Percentiles rank a stretch among this genome's conserved stretches.
These are phyloP conservation scores for Porogramme epimiltina DNA, from an alignment of 1,284 basidiomycete species.

Conservation along the genomic window DNA sequence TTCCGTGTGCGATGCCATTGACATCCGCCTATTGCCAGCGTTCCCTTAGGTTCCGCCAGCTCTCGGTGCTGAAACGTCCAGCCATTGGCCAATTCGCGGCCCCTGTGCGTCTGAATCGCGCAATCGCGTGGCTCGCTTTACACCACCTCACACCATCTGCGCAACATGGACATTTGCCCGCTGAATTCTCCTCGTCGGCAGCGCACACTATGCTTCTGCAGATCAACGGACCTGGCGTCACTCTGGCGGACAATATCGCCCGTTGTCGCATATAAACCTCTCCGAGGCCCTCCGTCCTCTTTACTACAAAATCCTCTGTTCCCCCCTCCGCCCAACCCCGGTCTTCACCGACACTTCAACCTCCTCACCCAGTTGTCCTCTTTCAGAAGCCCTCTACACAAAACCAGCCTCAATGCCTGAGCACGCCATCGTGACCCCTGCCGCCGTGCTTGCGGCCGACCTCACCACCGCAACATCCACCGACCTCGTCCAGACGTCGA, in stretches of 20 bases:
- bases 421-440: neutral
- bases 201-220: too few species aligned
- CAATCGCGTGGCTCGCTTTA: constrained; percentile 21
- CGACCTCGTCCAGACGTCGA: neutral
- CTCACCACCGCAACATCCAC: neutral
- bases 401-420: neutral
- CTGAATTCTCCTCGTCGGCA: neutral
- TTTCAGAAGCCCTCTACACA: neutral
- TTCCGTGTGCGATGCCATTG: constrained; percentile 1
- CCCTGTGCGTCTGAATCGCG: constrained; percentile 20
- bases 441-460: neutral
- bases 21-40: too few species aligned
- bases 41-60: neutral
- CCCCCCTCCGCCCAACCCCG: neutral
- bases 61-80: neutral
- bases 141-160: constrained; percentile 23
- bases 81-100: neutral
- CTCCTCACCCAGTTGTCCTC: too few species aligned
- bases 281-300: neutral
- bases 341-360: neutral
- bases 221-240: too few species aligned
- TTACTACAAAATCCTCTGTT: neutral
- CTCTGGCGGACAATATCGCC: too few species aligned
- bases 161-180: neutral
- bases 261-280: neutral